Percentiles rank a stretch among this genome's conserved stretches.
Evolutionary conservation across 1,284 basidiomycete species (phyloP).

Genomic region (Microbotryum silenes-acaulis): DNA sequence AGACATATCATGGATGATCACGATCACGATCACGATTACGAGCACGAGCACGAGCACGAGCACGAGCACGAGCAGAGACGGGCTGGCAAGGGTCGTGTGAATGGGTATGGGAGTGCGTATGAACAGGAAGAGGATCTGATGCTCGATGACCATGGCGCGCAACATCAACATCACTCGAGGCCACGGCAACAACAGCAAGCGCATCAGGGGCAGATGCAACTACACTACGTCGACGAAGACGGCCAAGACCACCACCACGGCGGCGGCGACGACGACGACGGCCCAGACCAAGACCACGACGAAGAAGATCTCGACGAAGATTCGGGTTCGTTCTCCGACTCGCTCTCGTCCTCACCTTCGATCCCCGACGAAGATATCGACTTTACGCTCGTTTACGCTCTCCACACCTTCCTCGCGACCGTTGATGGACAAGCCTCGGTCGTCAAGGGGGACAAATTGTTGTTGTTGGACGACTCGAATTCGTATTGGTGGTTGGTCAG

Average conservation of each 20-base stretch:
- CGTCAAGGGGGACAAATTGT: constrained; percentile 87
- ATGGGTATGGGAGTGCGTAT: too few species aligned
- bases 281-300: constrained; percentile 17
- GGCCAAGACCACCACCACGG: constrained; percentile 7
- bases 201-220: neutral
- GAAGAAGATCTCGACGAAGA: constrained; percentile 22
- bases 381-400: constrained; percentile 78
- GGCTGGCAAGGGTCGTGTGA: too few species aligned
- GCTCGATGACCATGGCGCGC: too few species aligned
- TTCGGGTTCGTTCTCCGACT: constrained; percentile 36
- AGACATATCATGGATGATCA: too few species aligned
- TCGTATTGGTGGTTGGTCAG: constrained; percentile 98
- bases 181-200: neutral
- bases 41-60: too few species aligned
- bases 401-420: constrained; percentile 88
- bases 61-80: too few species aligned
- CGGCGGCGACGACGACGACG: neutral
- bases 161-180: too few species aligned
- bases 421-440: constrained; percentile 95
- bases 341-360: constrained; percentile 62
- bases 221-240: neutral
- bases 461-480: constrained; percentile 91
- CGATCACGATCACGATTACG: too few species aligned
- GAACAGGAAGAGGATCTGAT: too few species aligned
- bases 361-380: constrained; percentile 85